Percentiles rank a stretch among this genome's conserved stretches.
These are phyloP conservation scores for Lasiodiplodia sp. DNA, from an alignment of 2,329 filamentous ascomycete genomes.

Conservation along the genomic window DNA sequence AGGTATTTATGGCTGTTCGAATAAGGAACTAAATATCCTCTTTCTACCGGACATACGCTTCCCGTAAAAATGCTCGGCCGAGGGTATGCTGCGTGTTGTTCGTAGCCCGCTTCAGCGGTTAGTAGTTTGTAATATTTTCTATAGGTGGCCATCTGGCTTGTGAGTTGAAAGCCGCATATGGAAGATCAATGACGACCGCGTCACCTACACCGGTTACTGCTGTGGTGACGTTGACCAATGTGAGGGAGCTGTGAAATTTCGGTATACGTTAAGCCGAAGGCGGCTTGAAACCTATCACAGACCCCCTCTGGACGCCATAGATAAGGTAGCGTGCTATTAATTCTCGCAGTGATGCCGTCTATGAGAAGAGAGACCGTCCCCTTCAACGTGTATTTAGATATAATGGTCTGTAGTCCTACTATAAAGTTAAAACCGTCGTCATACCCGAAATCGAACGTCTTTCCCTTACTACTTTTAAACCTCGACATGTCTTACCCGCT, in stretches of 20 bases:
- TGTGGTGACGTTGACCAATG: background rate
- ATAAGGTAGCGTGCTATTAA: background rate
- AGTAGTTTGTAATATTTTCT: background rate
- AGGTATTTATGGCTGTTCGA: no score
- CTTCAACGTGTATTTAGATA: background rate
- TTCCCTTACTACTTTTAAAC: background rate
- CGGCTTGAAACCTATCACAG: background rate
- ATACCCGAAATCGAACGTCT: background rate
- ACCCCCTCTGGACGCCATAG: background rate
- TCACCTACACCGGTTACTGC: background rate
- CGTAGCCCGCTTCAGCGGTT: background rate
- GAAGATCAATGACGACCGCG: background rate
- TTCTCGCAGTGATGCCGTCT: background rate
- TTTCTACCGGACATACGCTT: background rate
- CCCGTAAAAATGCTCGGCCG: background rate
- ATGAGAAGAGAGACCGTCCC: background rate
- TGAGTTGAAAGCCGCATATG: background rate
- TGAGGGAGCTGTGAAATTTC: background rate
- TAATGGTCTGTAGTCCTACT: background rate
- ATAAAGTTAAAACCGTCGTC: background rate
- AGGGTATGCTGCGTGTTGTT: background rate
- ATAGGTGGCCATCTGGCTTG: background rate
- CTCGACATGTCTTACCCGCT: background rate
- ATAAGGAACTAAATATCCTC: no score
- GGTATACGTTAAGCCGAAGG: background rate